Percentiles rank a stretch among this genome's conserved stretches.
phyloP scores from a whole-genome alignment of 805 yeast species.

The Candida awuae region DNA sequence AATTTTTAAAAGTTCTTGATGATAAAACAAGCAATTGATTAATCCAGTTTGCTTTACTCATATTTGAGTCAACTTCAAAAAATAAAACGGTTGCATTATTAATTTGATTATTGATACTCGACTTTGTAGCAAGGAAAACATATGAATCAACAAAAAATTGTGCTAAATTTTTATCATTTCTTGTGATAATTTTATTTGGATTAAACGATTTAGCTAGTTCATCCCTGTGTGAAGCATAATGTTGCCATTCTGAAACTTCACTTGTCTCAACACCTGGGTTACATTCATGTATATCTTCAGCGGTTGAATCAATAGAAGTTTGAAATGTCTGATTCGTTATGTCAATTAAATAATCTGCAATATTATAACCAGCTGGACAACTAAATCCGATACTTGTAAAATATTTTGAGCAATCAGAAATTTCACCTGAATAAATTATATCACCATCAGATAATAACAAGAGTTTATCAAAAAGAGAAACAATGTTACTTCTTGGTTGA shows the following conservation, averaged over 20 bases:
- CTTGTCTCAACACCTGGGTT: constrained; percentile 18
- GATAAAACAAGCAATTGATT: constrained; percentile 69
- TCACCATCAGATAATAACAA: constrained; percentile 78
- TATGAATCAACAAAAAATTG: constrained; percentile 28
- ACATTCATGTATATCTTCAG: constrained; percentile 13
- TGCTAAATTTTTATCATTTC: constrained; percentile 11
- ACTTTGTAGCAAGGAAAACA: constrained; percentile 33
- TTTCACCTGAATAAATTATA: constrained; percentile 82
- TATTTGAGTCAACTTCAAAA: constrained; percentile 25
- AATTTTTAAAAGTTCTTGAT: constrained; percentile 83
- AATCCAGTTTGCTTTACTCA: constrained; percentile 47
- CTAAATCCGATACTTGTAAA: constrained; percentile 66
- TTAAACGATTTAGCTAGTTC: constrained; percentile 37
- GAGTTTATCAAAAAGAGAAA: constrained; percentile 78
- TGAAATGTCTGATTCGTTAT: constrained; percentile 57
- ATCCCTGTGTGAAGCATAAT: constrained; percentile 72
- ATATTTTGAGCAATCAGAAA: constrained; percentile 64
- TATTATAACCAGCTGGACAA: constrained; percentile 85
- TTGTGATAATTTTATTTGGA: constrained; percentile 4
- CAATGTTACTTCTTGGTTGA: constrained; percentile 95
- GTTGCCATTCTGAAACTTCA: constrained; percentile 74
- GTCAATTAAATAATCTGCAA: constrained; percentile 91
- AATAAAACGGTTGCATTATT: constrained; percentile 14
- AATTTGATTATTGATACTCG: constrained; percentile 29
- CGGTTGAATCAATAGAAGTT: constrained; percentile 6